Evolutionary conservation across 1,284 basidiomycete species (phyloP).

Genomic region (Schizophyllum amplum): DNA sequence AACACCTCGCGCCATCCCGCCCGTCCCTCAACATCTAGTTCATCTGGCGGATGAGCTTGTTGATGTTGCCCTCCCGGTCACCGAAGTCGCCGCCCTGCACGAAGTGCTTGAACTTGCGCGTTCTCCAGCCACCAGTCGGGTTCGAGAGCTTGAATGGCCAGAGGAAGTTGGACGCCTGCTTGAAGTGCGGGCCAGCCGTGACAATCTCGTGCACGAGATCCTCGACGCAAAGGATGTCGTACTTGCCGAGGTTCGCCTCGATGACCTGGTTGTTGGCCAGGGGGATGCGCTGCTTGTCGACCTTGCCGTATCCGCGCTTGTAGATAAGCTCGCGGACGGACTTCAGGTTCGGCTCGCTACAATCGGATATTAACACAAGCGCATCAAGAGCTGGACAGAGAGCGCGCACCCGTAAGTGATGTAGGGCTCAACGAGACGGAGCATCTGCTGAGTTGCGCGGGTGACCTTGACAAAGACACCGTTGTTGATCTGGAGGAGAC

Average conservation of each 20-base stretch:
- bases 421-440: conserved; percentile 95
- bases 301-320: conserved; percentile 99
- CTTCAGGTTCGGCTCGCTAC: conserved; percentile 91
- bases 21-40: conserved; percentile 43
- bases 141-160: conserved; percentile 99
- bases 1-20: conserved; percentile 7
- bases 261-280: conserved; percentile 93
- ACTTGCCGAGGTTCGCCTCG: conserved; percentile 88
- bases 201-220: conserved; percentile 98
- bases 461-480: conserved; percentile 98
- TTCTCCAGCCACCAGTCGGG: conserved; percentile 97
- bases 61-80: conserved; percentile 94
- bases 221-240: conserved; percentile 95
- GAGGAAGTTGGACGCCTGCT: conserved; percentile 94
- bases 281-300: conserved; percentile 96
- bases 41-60: conserved; percentile 97
- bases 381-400: background rate
- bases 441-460: conserved; percentile 96
- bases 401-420: conserved; percentile 83
- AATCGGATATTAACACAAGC: conserved; percentile 1
- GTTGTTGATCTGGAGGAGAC: conserved; percentile 99
- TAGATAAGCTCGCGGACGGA: conserved; percentile 97
- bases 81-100: conserved; percentile 95
- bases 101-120: conserved; percentile 93
- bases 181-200: conserved; percentile 97